Evolutionary conservation across 163 green algal genomes (phyloP).

Genomic region (Scenedesmus sp.): DNA sequence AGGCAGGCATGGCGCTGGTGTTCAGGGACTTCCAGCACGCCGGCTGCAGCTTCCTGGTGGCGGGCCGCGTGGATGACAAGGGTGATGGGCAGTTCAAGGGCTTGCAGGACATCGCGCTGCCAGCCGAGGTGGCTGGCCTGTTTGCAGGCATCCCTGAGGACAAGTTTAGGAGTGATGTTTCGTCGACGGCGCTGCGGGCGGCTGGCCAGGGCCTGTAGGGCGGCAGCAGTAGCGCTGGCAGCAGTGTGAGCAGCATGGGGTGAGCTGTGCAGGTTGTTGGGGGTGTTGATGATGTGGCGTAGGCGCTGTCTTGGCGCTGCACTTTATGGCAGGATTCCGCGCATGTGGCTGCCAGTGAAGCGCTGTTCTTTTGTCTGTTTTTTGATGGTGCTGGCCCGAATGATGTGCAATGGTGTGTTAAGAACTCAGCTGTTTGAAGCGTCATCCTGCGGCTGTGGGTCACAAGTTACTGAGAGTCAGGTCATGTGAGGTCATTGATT

Average conservation of each 20-base stretch:
- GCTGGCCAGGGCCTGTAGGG: slow-evolving; percentile 5
- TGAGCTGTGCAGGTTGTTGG: not conserved
- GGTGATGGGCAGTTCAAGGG: slow-evolving; percentile 64
- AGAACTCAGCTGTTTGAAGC: too few species aligned
- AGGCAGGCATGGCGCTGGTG: slow-evolving; percentile 55
- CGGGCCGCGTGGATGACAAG: slow-evolving; percentile 71
- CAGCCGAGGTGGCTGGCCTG: slow-evolving; percentile 66
- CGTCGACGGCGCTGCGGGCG: slow-evolving; percentile 78
- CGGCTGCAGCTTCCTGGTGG: slow-evolving; percentile 83
- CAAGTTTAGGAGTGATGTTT: slow-evolving; percentile 81
- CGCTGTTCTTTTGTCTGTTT: too few species aligned
- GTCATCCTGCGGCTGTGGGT: too few species aligned
- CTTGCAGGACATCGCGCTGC: slow-evolving; percentile 75
- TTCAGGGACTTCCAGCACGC: slow-evolving; percentile 39
- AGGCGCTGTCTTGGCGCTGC: too few species aligned
- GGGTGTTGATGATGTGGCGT: not conserved
- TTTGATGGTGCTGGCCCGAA: too few species aligned
- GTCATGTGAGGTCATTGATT: too few species aligned
- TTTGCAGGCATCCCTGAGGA: slow-evolving; percentile 75
- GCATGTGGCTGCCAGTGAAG: too few species aligned
- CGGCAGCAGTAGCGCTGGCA: not conserved
- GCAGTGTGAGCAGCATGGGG: not conserved
- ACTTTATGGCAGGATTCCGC: too few species aligned
- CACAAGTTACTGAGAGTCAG: too few species aligned
- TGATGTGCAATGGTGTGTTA: too few species aligned